Base-by-base conservation (phyloP, 1,284 basidiomycete genomes). In the Macrocystidia cucumis region DNA sequence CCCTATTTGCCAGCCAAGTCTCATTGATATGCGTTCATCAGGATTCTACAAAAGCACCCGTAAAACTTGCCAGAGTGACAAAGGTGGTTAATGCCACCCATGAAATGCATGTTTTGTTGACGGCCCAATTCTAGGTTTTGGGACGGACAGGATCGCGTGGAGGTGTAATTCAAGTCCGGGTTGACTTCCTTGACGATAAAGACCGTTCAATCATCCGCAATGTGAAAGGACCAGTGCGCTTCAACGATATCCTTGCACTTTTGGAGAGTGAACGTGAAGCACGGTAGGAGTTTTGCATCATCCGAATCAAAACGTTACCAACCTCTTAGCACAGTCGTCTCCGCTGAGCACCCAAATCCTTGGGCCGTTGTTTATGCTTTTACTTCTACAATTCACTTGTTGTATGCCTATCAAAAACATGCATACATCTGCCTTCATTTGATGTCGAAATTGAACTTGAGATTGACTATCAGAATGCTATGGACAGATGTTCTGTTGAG, bases 251-350 rank as follows among this genome's bases (percentile, higher is more conserved):
- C 59, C 77, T 99, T 49, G 92, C 93, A 54, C 73, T 99, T 52
- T 77, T 98, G 61, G 96, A 99, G 76, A 90, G 86, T 63, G 96
- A 99, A 72, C 91, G 96, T 72, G 96, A 99, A 74, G 96, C 96
- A 59, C 91, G 96, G 93, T 97, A 56, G 55, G 91, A 82, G 28
- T 26, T n/a, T 22, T 21, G 28, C 11, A 16, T 18, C 37, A 37
- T 27, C 35, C 44, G 29, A 41, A 38, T 35, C 36, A 31, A 43
- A 20, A 37, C 34, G 35, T 17, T 11, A 18, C 16, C 42, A 35
- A 44, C 37, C 41, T 31, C 12, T 8, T 4, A 14, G 29, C 3
- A 11, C 32, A 67, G 66, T 41, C 65, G 63, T 42, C 59, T 67
- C 37, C 65, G 63, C 52, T 67, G 56, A 59, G 46, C 31, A 35